Conservation (phyloP, 495 filamentous ascomycete genomes). For the Aspergillus indologenus region DNA sequence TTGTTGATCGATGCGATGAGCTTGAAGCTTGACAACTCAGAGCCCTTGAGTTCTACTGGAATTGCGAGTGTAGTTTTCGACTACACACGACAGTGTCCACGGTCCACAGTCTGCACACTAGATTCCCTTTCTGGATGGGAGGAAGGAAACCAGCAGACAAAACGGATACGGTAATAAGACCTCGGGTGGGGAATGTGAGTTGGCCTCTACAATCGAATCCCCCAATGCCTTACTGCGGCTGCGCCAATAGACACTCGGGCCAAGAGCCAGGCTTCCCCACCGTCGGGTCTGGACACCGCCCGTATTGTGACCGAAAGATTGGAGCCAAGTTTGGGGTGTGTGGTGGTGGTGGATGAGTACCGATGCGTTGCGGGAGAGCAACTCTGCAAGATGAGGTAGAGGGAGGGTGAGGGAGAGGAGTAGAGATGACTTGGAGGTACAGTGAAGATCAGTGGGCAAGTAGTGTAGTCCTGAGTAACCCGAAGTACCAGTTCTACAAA, state of each 20-base stretch:
- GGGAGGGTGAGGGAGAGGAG: too few species aligned
- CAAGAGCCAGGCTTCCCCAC: constrained; percentile 18
- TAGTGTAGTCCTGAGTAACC: too few species aligned
- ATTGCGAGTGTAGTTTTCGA: neutral
- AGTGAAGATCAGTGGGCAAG: neutral
- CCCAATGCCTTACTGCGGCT: constrained; percentile 16
- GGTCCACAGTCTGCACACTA: too few species aligned
- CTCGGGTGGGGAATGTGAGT: constrained; percentile 21
- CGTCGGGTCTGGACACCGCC: constrained; percentile 23
- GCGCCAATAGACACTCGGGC: constrained; percentile 18
- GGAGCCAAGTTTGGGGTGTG: neutral
- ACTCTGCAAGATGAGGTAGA: too few species aligned
- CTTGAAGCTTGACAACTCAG: neutral
- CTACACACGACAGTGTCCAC: neutral
- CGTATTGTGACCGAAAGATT: constrained; percentile 10
- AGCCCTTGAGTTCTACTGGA: neutral
- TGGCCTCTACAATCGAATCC: constrained; percentile 20
- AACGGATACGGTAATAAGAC: constrained; percentile 11
- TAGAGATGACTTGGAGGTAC: too few species aligned
- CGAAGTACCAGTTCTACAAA: too few species aligned
- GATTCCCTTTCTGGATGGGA: neutral
- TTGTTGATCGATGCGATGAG: too few species aligned
- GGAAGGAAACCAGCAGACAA: neutral
- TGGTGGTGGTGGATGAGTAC: neutral
- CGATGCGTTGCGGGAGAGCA: too few species aligned